Evolutionary conservation across 129 eudicot species (phyloP).

Genomic region (Centrapalus pauciflorus): DNA sequence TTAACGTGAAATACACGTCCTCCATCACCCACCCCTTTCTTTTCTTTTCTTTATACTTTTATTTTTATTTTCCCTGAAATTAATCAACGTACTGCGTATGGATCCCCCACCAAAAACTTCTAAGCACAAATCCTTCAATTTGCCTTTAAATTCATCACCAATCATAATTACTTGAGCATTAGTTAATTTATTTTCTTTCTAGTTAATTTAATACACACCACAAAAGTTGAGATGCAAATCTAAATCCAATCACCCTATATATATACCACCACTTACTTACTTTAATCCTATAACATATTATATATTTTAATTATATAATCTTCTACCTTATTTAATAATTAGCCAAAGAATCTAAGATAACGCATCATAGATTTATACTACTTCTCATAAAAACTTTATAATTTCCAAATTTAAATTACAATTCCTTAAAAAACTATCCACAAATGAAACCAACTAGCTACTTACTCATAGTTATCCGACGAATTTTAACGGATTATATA

Average conservation of each 20-base stretch:
- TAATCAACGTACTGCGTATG: conserved; percentile 7
- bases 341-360: too few relatives aligned
- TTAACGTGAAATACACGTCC: conserved; percentile 24
- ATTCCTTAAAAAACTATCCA: too few relatives aligned
- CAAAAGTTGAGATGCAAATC: conserved; percentile 21
- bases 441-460: too few relatives aligned
- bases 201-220: conserved; percentile 22
- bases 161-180: background rate
- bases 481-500: too few relatives aligned
- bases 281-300: conserved; percentile 6
- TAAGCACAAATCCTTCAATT: conserved; percentile 9
- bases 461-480: too few relatives aligned
- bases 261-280: conserved; percentile 6
- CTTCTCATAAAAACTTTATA: too few relatives aligned
- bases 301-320: too few relatives aligned
- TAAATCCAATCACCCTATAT: conserved; percentile 24
- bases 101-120: background rate
- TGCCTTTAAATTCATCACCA: conserved; percentile 11
- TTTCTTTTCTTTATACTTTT: conserved; percentile 6
- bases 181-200: too few relatives aligned
- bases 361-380: too few relatives aligned
- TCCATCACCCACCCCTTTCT: background rate
- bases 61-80: too few relatives aligned
- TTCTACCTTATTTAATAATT: too few relatives aligned
- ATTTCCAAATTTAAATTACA: too few relatives aligned